phyloP scores from a whole-genome alignment of 441 rosid genomes.

The Isatis lusitanica region DNA sequence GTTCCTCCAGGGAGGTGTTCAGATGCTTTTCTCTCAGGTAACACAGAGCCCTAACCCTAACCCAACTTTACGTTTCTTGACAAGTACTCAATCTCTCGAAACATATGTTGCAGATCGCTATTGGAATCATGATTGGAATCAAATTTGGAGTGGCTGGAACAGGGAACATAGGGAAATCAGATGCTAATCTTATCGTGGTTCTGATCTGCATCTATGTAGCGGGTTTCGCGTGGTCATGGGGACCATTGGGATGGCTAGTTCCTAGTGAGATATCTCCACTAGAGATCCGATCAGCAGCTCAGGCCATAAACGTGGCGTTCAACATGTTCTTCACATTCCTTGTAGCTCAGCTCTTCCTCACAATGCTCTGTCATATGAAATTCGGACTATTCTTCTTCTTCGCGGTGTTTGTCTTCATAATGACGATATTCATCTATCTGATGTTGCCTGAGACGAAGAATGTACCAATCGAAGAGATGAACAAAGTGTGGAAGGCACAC shows the following conservation, averaged over 20 bases:
- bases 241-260: slow-evolving; percentile 74
- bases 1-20: slow-evolving; percentile 54
- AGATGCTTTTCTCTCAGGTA: slow-evolving; percentile 61
- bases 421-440: slow-evolving; percentile 43
- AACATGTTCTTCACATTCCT: slow-evolving; percentile 56
- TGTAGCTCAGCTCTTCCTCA: slow-evolving; percentile 49
- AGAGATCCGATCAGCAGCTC: slow-evolving; percentile 52
- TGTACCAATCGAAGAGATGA: slow-evolving; percentile 56
- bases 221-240: slow-evolving; percentile 86
- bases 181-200: slow-evolving; percentile 45
- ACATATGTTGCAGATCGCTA: slow-evolving; percentile 30
- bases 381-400: slow-evolving; percentile 56
- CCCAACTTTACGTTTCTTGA: slow-evolving; percentile 13
- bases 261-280: slow-evolving; percentile 54
- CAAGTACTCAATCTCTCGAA: not conserved
- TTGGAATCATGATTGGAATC: slow-evolving; percentile 40
- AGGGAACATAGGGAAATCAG: slow-evolving; percentile 36
- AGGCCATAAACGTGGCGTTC: slow-evolving; percentile 47
- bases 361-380: slow-evolving; percentile 58
- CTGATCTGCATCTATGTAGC: slow-evolving; percentile 62
- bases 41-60: not conserved
- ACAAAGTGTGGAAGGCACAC: slow-evolving; percentile 44
- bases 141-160: slow-evolving; percentile 47
- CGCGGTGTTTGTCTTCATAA: slow-evolving; percentile 39
- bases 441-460: slow-evolving; percentile 52